Conservation (phyloP, 83 land plant genomes). For the Picea mariana region DNA sequence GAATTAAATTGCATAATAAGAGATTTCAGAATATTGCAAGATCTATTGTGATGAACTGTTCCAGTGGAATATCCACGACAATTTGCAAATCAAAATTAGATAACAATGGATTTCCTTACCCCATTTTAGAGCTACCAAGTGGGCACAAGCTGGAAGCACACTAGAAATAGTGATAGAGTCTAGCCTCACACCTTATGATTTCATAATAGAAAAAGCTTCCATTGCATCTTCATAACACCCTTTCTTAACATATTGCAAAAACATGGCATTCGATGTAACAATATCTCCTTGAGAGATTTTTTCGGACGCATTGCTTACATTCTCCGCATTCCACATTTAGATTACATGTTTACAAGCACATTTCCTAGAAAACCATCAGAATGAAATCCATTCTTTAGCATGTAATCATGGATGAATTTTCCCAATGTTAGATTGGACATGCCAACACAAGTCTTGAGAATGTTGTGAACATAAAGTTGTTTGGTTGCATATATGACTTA, state of each 20-base stretch:
- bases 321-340: background rate
- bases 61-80: too few species aligned
- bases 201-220: conserved; percentile 26
- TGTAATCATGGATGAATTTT: conserved; percentile 6
- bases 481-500: conserved; percentile 20
- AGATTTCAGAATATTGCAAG: too few species aligned
- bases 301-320: conserved; percentile 29
- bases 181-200: conserved; percentile 17
- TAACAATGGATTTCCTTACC: background rate
- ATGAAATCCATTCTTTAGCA: conserved; percentile 5
- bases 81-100: too few species aligned
- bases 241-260: conserved; percentile 30
- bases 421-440: background rate
- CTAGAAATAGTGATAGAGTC: conserved; percentile 16
- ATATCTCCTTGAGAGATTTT: conserved; percentile 29
- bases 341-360: conserved; percentile 17
- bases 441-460: conserved; percentile 27
- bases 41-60: too few species aligned
- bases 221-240: conserved; percentile 26
- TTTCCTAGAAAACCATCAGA: background rate
- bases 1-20: too few species aligned
- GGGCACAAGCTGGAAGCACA: background rate
- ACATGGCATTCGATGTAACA: conserved; percentile 39
- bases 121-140: background rate
- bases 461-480: conserved; percentile 30